Evolutionary conservation across 1,139 yeast genomes (phyloP), one percentile per base, ranked within the genome.

Genomic region (Hansenula sp.): DNA sequence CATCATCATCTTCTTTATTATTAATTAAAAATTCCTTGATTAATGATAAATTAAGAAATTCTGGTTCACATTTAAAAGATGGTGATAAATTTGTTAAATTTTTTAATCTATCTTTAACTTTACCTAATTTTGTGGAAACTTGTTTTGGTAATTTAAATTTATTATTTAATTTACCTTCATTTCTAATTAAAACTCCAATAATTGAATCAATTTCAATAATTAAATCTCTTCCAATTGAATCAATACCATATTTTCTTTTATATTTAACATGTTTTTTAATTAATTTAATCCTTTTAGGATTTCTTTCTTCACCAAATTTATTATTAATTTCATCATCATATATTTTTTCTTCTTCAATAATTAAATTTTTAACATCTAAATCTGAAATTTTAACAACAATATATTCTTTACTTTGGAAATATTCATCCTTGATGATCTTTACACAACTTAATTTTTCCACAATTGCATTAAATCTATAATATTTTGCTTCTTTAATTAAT

Each of bases 391-490:
- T 61, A 2, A 89, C 48, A 0, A 77, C 52, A 11, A 88, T 83
- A 47, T 82, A 89, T 47, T 77, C 79, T 21, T 21, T 20, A 28
- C 18, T 12, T 7, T 16, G 20, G 4, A 4, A 9, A 4, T 8
- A 4, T 58, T 55, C 1, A 69, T 55, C 47, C 74, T 81, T 40
- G 60, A 62, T 44, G 17, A 86, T 69, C 28, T 60, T 61, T 50
- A 73, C 76, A 33, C 73, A 73, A n/a, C 84, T 59, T 29, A 88
- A 60, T 44, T 72, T 65, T 61, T 89, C 95, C 57, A 85, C 95
- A 34, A 89, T 65, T 36, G 79, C 89, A 39, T 77, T 62, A 52
- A 89, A 82, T 39, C 94, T 69, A 60, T 86, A 89, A 61, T 83
- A 89, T 36, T 73, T 70, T 48, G 95, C 86, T 55, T 89, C 97